phyloP scores from a whole-genome alignment of 495 filamentous ascomycete species.

The Staphylotrichum tortipilum region DNA sequence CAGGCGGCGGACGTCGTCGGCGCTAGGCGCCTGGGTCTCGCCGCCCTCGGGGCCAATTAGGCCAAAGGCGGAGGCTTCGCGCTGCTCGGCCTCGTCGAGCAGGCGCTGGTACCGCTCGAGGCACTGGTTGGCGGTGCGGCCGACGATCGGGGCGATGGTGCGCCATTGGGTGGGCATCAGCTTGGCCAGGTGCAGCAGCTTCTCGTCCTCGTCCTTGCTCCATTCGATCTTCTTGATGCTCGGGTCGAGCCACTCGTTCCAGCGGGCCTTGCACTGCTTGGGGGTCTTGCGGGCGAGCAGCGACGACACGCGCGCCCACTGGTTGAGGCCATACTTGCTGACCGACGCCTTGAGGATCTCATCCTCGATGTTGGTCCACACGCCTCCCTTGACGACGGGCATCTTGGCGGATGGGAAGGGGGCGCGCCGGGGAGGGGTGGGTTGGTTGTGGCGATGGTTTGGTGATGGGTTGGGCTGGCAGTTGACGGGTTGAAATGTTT shows the following conservation, averaged over 20 bases:
- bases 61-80: conserved; percentile 71
- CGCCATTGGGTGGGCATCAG: conserved; percentile 99
- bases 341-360: conserved; percentile 95
- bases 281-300: conserved; percentile 94
- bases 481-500: background rate
- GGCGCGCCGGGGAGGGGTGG: too few relatives aligned
- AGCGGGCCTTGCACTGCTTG: conserved; percentile 98
- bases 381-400: conserved; percentile 97
- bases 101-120: conserved; percentile 94
- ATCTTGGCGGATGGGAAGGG: conserved; percentile 45
- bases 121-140: conserved; percentile 92
- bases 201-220: conserved; percentile 98
- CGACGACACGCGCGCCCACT: conserved; percentile 98
- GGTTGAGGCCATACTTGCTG: conserved; percentile 94
- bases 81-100: conserved; percentile 88
- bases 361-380: conserved; percentile 76
- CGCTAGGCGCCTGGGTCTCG: conserved; percentile 79
- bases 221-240: conserved; percentile 97
- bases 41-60: conserved; percentile 80
- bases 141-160: conserved; percentile 94
- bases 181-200: conserved; percentile 89
- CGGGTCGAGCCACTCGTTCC: conserved; percentile 97
- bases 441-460: too few relatives aligned
- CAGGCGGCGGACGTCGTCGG: conserved; percentile 84
- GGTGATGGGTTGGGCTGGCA: too few relatives aligned